Evolutionary conservation across 805 yeast genomes (phyloP), one percentile per base, ranked within the genome.

Genomic region (Yueomyces sp.): DNA sequence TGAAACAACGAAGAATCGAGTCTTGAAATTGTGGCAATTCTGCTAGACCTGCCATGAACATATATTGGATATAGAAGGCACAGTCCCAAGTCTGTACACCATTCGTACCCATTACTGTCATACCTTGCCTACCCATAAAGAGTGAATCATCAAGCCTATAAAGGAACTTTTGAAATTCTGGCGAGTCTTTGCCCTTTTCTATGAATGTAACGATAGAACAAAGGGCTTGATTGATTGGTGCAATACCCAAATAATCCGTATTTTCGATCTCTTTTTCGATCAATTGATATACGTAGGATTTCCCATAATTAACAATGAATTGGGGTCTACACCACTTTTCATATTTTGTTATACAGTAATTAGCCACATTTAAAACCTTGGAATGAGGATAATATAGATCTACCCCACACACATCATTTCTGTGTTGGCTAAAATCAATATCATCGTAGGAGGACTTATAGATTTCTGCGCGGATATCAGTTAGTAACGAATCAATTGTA

Each of bases 21-120:
- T 75, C 74, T 40, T 74, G 75, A 58, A 75, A 85, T 57, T 80
- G 77, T 1, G 83, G 79, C 33, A 68, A 52, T 30, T 78, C 81
- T 3, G 85, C 88, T 34, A 88, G 62, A 0, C 95, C 95, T 0
- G 95, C 84, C 54, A 74, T 67, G 47, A 85, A 79, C 48, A 77
- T 73, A 54, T 85, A 85, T 57, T 92, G 98, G 28, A 92, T 69
- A 44, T 85, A 82, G 65, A 92, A 90, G 0, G 96, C 88, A 29
- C 81, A 79, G 62, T 92, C 99, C 98, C 99, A 92, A 1, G 82
- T 88, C 63, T 92, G 99, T 0, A 85, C 85, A 28, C 99, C 99
- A 61, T 92, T 92, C 0, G 99, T 92, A 2, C 99, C 99, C 85
- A 83, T 85, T 45, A 85, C 82, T 2, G 90, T 76, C 78, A 92